phyloP scores from a whole-genome alignment of 2,329 filamentous ascomycete genomes.

The Calonectria multiphialidica region DNA sequence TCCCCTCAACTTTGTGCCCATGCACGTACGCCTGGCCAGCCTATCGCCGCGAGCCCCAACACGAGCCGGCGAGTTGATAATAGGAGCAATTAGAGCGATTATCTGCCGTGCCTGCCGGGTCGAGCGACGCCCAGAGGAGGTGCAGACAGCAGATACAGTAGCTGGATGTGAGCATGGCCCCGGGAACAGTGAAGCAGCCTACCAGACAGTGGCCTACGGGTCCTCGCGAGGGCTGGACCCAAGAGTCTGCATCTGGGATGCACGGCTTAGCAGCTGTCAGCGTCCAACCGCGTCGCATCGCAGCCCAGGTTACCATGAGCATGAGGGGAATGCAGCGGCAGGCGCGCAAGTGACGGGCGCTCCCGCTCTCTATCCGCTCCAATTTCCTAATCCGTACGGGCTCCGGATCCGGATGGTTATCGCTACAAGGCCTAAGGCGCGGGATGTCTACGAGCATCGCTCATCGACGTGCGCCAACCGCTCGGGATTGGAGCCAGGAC shows the following conservation, averaged over 20 bases:
- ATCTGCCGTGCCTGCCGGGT: constrained; percentile 23
- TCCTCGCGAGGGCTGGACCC: constrained; percentile 2
- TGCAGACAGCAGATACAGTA: constrained; percentile 10
- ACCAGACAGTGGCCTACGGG: constrained; percentile 10
- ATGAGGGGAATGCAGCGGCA: constrained; percentile 38
- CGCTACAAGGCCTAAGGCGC: constrained; percentile 27
- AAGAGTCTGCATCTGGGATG: constrained; percentile 18
- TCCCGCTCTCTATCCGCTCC: constrained; percentile 37
- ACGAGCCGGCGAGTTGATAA: constrained; percentile 1
- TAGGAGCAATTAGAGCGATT: constrained; percentile 8
- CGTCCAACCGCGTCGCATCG: constrained; percentile 30
- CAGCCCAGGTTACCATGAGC: constrained; percentile 12
- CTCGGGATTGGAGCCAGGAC: constrained; percentile 22
- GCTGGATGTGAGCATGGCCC: not conserved
- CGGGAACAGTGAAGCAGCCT: constrained; percentile 9
- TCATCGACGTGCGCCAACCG: constrained; percentile 27
- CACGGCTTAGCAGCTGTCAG: constrained; percentile 27
- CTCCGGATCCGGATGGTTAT: constrained; percentile 32
- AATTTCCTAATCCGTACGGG: constrained; percentile 30
- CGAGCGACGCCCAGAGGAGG: constrained; percentile 3
- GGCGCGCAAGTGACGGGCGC: constrained; percentile 42
- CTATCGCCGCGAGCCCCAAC: constrained; percentile 7
- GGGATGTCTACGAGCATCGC: constrained; percentile 34
- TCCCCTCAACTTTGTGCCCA: constrained; percentile 1
- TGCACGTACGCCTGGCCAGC: not conserved